Conservation (phyloP, 2,329 filamentous ascomycete genomes). For the Chalara sp. region DNA sequence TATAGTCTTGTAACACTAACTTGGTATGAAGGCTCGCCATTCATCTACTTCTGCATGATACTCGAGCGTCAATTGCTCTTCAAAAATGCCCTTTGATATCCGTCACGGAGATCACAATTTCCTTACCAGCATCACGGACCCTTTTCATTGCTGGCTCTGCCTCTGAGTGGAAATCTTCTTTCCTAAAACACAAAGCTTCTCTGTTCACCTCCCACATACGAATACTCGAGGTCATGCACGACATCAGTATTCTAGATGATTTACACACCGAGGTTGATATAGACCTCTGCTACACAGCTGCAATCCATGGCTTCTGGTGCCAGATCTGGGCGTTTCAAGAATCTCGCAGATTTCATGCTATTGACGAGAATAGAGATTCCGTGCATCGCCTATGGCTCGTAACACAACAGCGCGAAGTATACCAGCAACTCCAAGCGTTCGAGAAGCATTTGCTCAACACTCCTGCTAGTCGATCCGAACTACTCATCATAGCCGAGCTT, state of each 20-base stretch:
- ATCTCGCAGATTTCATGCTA: slow-evolving; percentile 6
- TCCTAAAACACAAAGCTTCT: slow-evolving; percentile 12
- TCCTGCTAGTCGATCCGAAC: neutral
- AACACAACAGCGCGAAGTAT: slow-evolving; percentile 8
- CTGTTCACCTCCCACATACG: slow-evolving; percentile 38
- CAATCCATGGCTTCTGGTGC: slow-evolving; percentile 10
- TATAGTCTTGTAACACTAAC: neutral
- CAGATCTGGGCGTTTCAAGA: slow-evolving; percentile 10
- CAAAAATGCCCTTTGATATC: slow-evolving; percentile 59
- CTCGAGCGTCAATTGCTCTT: slow-evolving; percentile 60
- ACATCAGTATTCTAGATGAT: slow-evolving; percentile 1
- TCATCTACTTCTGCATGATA: slow-evolving; percentile 59
- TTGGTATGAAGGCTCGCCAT: slow-evolving; percentile 46
- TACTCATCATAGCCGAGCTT: slow-evolving; percentile 7
- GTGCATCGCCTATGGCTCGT: slow-evolving; percentile 9
- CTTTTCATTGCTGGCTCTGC: slow-evolving; percentile 62
- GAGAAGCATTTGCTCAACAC: neutral
- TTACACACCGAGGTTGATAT: slow-evolving; percentile 33
- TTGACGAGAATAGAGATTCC: neutral
- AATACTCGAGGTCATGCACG: slow-evolving; percentile 8
- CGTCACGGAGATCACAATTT: slow-evolving; percentile 60
- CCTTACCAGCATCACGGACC: slow-evolving; percentile 53
- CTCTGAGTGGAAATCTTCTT: slow-evolving; percentile 49
- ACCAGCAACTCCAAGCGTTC: slow-evolving; percentile 3
- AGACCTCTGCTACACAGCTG: neutral